phyloP scores from a whole-genome alignment of 2,329 filamentous ascomycete genomes.

The Sporothrix phasma region DNA sequence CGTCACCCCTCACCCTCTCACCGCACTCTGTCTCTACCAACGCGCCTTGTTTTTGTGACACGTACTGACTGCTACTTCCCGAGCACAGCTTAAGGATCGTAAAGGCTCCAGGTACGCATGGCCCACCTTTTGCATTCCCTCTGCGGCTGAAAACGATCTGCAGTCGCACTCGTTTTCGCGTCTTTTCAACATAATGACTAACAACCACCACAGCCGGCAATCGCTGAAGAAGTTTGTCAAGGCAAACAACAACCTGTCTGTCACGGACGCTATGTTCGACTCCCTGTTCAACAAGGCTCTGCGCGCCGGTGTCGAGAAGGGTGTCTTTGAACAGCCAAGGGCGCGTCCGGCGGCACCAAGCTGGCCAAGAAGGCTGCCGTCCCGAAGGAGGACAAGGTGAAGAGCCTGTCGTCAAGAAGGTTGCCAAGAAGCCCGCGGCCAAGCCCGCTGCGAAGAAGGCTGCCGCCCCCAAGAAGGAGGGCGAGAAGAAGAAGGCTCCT shows the following conservation, averaged over 20 bases:
- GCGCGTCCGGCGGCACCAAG: constrained; percentile 83
- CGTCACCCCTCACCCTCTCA: constrained; percentile 8
- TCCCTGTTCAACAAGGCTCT: constrained; percentile 80
- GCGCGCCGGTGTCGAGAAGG: constrained; percentile 73
- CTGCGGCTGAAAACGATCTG: neutral
- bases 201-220: constrained; percentile 38
- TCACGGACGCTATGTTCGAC: constrained; percentile 48
- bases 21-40: neutral
- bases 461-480: constrained; percentile 23
- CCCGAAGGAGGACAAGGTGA: constrained; percentile 27
- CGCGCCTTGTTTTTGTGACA: neutral
- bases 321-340: constrained; percentile 82
- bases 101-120: constrained; percentile 44
- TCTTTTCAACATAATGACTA: constrained; percentile 21
- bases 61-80: constrained; percentile 16
- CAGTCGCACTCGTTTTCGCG: constrained; percentile 3
- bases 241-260: constrained; percentile 42
- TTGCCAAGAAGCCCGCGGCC: constrained; percentile 27
- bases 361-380: constrained; percentile 63
- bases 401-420: constrained; percentile 28
- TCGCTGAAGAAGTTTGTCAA: constrained; percentile 52
- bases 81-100: constrained; percentile 49
- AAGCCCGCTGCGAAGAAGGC: constrained; percentile 31
- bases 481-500: constrained; percentile 22
- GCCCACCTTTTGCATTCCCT: constrained; percentile 12